A percentile compares a stretch with the other conserved stretches of the same genome.
Evolutionary conservation across 2,329 filamentous ascomycete species (phyloP).

Genomic region (Chaetomiaceae sp.): DNA sequence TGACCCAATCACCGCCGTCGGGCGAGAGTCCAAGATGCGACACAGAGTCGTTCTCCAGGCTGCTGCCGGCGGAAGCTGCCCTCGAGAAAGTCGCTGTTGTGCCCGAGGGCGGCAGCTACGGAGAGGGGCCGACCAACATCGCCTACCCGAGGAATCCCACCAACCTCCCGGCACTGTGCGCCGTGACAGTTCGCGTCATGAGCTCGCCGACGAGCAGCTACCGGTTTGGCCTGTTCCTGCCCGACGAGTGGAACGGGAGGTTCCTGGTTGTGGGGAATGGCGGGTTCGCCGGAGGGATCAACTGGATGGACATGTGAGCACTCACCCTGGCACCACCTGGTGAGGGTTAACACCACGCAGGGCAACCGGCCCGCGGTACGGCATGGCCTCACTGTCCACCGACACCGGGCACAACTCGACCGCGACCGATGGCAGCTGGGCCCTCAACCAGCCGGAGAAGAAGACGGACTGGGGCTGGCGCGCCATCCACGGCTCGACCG

Average conservation of each 20-base stretch:
- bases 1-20: not conserved
- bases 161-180: conserved; percentile 37
- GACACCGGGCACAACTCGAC: conserved; percentile 41
- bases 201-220: conserved; percentile 33
- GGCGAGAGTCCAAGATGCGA: conserved; percentile 5
- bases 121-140: conserved; percentile 34
- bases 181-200: conserved; percentile 34
- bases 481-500: conserved; percentile 46
- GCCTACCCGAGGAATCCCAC: conserved; percentile 35
- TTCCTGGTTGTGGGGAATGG: conserved; percentile 38
- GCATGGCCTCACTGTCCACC: conserved; percentile 41
- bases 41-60: conserved; percentile 5
- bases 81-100: conserved; percentile 23
- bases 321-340: not conserved
- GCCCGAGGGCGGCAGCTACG: conserved; percentile 31
- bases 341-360: conserved; percentile 5
- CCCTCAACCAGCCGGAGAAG: conserved; percentile 34
- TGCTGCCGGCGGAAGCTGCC: conserved; percentile 13
- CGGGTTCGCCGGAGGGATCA: conserved; percentile 35
- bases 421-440: conserved; percentile 35
- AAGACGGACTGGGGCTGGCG: conserved; percentile 39
- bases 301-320: conserved; percentile 29
- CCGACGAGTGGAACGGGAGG: conserved; percentile 33
- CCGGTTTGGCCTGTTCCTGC: conserved; percentile 38
- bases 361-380: conserved; percentile 31